Evolutionary conservation across 768 basidiomycete genomes (phyloP), one percentile per base, ranked within the genome.

Genomic region (Calvatia gigantea): DNA sequence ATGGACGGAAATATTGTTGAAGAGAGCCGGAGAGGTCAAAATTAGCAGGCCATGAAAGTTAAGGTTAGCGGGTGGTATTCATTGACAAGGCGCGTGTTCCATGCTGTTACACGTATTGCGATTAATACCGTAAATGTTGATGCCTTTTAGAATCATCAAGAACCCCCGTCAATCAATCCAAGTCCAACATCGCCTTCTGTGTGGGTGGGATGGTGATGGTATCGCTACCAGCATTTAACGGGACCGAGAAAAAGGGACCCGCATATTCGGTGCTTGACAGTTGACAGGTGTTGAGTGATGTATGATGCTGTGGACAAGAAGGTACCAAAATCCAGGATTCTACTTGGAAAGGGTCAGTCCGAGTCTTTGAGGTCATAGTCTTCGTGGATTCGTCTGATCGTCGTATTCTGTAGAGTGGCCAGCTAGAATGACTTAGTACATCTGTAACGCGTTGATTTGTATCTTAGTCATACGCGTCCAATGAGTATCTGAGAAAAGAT

Each of bases 341-440:
- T 4, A 48, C 17, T 19, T 5, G 9, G 14, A 33, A 42, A 23
- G 25, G n/a, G 14, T 68, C 61, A 89, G 59, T 90, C 88, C 4
- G 77, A 75, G 54, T 76, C 75, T 15, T 75, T 74, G 38, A 93
- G 75, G 4, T 78, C 87, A 60, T 84, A 79, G 33, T 92, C 89
- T 46, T 82, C 75, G 63, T 92, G 89, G 17, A 91, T 80, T 66
- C 90, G 82, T 48, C 83, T 75, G 42, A 93, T 75, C 0, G 91
- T 92, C 2, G 80, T 84, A 59, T 84, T 80, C 56, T 81, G 84
- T 57, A 86, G 71, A 4, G 78, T 67, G 3, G 91, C 91, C n/a
- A 93, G 80, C 91, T 92, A 64, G 29, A 51, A 11, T 14, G 15
- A 47, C 56, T 38, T 61, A 60, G 46, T 35, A 25, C 17, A 59